These are phyloP conservation scores for Boletus sp. DNA, from an alignment of 768 basidiomycete genomes.

Conservation along the genomic window DNA sequence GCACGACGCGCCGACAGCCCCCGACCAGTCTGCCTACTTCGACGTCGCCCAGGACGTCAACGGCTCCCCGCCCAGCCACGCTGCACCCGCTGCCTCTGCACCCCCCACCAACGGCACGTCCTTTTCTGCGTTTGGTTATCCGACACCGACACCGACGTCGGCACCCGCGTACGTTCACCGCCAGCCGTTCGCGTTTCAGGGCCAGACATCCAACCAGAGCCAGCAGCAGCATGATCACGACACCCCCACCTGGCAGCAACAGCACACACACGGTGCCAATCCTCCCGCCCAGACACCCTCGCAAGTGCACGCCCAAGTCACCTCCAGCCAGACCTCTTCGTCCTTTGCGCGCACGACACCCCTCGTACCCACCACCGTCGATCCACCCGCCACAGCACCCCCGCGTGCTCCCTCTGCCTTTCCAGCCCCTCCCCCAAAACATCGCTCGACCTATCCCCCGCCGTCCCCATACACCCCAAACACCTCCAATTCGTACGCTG, in stretches of 20 bases:
- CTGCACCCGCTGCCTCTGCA: background rate
- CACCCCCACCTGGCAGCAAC: constrained; percentile 24
- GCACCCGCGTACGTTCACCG: constrained; percentile 21
- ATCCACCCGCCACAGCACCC: constrained; percentile 9
- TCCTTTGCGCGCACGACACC: constrained; percentile 29
- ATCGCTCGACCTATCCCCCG: constrained; percentile 18
- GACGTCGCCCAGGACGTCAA: constrained; percentile 25
- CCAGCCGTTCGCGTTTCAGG: constrained; percentile 21
- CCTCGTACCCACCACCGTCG: constrained; percentile 30
- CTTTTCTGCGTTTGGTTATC: constrained; percentile 20
- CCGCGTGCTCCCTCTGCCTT: constrained; percentile 13
- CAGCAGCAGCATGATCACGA: constrained; percentile 23
- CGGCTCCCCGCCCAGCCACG: background rate
- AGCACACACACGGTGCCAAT: constrained; percentile 16
- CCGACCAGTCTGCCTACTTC: constrained; percentile 15
- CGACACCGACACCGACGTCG: constrained; percentile 24
- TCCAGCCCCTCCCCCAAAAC: constrained; percentile 19
- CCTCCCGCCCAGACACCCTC: constrained; percentile 14
- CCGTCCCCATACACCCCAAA: constrained; percentile 23
- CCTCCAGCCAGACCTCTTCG: constrained; percentile 8
- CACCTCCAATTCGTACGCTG: constrained; percentile 12
- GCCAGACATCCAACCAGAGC: constrained; percentile 13
- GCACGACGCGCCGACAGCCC: constrained; percentile 7
- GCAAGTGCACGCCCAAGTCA: constrained; percentile 18
- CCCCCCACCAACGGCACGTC: constrained; percentile 14